A percentile compares a stretch with the other conserved stretches of the same genome.
Conservation (phyloP, 306 rosid species). For the Elaeagnus macrophylla region DNA sequence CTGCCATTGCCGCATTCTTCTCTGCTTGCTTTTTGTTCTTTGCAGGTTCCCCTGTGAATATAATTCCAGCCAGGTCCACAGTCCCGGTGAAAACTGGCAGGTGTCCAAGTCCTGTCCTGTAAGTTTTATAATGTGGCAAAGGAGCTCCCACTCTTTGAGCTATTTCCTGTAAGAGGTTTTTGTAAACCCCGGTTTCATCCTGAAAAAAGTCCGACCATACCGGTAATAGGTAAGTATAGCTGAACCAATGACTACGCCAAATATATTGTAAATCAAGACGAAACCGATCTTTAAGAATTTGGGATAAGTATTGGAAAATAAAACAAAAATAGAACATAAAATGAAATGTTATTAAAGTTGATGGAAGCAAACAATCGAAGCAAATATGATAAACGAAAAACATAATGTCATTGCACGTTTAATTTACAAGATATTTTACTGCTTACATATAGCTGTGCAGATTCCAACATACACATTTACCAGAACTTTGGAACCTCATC, state of each 20-base stretch:
- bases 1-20: constrained; percentile 99
- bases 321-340: no score
- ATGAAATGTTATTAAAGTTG: no score
- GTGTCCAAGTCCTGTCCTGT: constrained; percentile 92
- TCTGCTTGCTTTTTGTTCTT: constrained; percentile 98
- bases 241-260: background rate
- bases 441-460: background rate
- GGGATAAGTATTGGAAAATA: no score
- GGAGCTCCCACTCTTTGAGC: constrained; percentile 99
- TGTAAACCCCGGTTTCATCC: constrained; percentile 99
- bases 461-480: background rate
- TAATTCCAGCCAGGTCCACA: constrained; percentile 87
- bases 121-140: constrained; percentile 85
- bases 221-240: constrained; percentile 15
- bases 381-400: no score
- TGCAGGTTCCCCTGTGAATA: constrained; percentile 90
- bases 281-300: no score
- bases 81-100: constrained; percentile 92
- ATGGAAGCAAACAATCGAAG: no score
- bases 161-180: constrained; percentile 93
- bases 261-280: no score
- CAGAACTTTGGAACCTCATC: background rate
- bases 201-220: constrained; percentile 18
- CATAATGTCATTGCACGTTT: no score
- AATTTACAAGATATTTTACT: background rate